A percentile compares a stretch with the other conserved stretches of the same genome.
phyloP scores from a whole-genome alignment of 1,139 yeast genomes.

The Magnusiomyces suaveolens region DNA sequence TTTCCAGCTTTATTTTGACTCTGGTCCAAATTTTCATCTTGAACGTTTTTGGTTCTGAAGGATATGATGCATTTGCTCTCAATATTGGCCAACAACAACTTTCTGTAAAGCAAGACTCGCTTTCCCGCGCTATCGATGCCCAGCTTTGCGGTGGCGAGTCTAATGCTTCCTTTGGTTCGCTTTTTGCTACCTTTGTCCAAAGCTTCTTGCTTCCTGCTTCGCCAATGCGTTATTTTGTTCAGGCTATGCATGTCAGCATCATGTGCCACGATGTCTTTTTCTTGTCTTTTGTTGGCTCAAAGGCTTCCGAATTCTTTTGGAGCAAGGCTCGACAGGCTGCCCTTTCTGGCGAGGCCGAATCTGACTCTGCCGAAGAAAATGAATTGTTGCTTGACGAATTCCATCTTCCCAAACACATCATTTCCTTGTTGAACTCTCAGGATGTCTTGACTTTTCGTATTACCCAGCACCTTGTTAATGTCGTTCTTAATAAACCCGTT shows the following conservation, averaged over 20 bases:
- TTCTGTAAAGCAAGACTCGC: constrained; percentile 12
- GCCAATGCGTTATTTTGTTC: constrained; percentile 25
- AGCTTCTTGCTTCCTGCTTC: constrained; percentile 25
- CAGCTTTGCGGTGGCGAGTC: constrained; percentile 34
- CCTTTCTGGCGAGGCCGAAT: constrained; percentile 18
- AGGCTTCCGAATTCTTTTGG: constrained; percentile 20
- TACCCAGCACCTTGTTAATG: constrained; percentile 22
- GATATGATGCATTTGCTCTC: constrained; percentile 12
- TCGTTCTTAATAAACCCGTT: constrained; percentile 19
- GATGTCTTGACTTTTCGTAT: constrained; percentile 26
- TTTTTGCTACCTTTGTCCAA: constrained; percentile 26
- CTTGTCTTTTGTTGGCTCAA: constrained; percentile 7
- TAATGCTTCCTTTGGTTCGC: constrained; percentile 18
- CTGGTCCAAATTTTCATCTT: constrained; percentile 16
- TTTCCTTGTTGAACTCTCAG: constrained; percentile 16
- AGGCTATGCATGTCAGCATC: constrained; percentile 28
- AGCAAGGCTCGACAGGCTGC: constrained; percentile 19
- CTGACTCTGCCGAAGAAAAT: constrained; percentile 9
- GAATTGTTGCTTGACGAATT: constrained; percentile 4
- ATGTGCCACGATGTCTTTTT: constrained; percentile 14
- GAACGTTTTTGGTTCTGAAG: constrained; percentile 18
- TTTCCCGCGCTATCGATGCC: constrained; percentile 31
- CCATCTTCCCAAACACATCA: constrained; percentile 18
- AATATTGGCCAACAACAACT: constrained; percentile 27
- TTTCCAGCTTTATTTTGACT: constrained; percentile 12